Conservation (phyloP, 441 rosid genomes). For the Croton setiger region DNA sequence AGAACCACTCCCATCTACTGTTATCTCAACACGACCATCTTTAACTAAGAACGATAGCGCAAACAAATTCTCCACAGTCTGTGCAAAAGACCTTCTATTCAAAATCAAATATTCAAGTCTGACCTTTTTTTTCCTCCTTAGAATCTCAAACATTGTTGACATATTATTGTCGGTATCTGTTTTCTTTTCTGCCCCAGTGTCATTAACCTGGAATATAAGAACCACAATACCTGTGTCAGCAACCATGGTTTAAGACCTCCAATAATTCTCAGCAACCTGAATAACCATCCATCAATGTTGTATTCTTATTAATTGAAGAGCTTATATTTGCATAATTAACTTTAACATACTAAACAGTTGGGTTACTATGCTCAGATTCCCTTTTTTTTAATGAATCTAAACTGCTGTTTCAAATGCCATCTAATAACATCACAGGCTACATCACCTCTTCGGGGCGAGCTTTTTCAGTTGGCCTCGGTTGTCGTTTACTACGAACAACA, state of each 20-base stretch:
- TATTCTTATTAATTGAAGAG: background rate
- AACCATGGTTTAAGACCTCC: constrained; percentile 1
- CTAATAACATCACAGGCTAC: background rate
- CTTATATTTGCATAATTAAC: background rate
- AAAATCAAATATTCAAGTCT: constrained; percentile 59
- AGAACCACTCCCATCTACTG: constrained; percentile 45
- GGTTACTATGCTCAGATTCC: too few relatives aligned
- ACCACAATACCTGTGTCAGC: constrained; percentile 1
- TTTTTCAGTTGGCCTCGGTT: constrained; percentile 40
- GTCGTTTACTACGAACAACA: constrained; percentile 29
- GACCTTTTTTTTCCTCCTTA: constrained; percentile 42
- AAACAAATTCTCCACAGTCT: constrained; percentile 73
- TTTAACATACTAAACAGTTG: background rate
- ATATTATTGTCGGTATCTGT: constrained; percentile 70
- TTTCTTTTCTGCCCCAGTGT: constrained; percentile 43
- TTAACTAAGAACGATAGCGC: constrained; percentile 75
- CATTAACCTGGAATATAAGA: constrained; percentile 41
- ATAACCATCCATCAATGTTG: background rate
- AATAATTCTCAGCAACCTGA: background rate
- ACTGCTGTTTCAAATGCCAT: background rate
- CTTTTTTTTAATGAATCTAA: too few relatives aligned
- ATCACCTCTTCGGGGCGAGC: constrained; percentile 59
- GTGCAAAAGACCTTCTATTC: constrained; percentile 68
- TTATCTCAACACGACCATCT: constrained; percentile 69
- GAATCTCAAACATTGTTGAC: constrained; percentile 56